Evolutionary conservation across 148 eudicot species (phyloP).

Genomic region (Camellia granthamiana): DNA sequence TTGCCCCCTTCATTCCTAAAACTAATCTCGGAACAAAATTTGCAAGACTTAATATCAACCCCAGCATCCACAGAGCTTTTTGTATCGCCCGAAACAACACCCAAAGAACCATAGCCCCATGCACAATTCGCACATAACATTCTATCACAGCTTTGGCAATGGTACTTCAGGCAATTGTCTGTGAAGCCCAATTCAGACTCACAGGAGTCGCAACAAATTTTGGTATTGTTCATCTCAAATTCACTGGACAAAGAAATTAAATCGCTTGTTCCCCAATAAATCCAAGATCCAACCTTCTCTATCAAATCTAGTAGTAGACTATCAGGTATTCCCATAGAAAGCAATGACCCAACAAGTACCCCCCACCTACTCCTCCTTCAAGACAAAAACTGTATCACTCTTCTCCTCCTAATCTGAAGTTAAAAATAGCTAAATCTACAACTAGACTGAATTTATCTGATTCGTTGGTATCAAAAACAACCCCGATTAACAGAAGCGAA

Average conservation of each 20-base stretch:
- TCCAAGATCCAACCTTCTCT: conserved; percentile 61
- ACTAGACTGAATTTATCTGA: conserved; percentile 18
- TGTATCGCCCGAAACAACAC: conserved; percentile 30
- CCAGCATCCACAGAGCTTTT: conserved; percentile 26
- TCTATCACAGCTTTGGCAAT: conserved; percentile 56
- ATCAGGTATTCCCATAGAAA: conserved; percentile 75
- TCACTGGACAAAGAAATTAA: conserved; percentile 19
- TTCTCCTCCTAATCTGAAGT: conserved; percentile 13
- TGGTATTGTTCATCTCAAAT: conserved; percentile 30
- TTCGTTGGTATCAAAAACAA: conserved; percentile 26
- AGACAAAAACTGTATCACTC: conserved; percentile 10
- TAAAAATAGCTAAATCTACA: neutral
- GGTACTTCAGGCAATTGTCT: conserved; percentile 38
- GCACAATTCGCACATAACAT: conserved; percentile 62
- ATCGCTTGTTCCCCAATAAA: conserved; percentile 46
- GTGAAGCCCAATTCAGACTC: conserved; percentile 37
- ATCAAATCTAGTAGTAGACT: conserved; percentile 52
- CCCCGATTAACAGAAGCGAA: conserved; percentile 22
- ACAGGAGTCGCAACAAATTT: conserved; percentile 36
- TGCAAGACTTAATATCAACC: conserved; percentile 52
- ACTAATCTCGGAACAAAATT: conserved; percentile 45
- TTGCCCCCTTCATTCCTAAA: conserved; percentile 29
- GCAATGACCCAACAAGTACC: conserved; percentile 26
- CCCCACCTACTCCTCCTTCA: no score
- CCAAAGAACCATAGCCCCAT: conserved; percentile 37